phyloP scores from a whole-genome alignment of 202 grass and related monocot species.

The Setaria italica region DNA sequence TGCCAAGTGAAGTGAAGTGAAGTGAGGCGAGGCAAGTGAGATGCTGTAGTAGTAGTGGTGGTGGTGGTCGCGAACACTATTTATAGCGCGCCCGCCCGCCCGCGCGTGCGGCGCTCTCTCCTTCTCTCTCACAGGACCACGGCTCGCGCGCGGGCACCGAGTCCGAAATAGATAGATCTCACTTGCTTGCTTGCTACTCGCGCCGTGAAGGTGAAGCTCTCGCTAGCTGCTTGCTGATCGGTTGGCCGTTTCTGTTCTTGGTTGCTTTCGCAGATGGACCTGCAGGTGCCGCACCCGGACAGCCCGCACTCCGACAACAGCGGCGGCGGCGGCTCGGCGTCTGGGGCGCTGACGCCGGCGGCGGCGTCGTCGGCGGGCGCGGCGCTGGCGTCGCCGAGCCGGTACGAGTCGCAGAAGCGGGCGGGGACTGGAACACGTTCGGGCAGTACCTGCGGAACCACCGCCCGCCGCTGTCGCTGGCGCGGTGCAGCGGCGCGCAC shows the following conservation, averaged over 20 bases:
- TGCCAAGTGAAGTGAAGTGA: conserved; percentile 13
- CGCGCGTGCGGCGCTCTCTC: background rate
- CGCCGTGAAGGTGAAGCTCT: background rate
- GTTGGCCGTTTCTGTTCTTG: conserved; percentile 9
- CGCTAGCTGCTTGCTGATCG: conserved; percentile 25
- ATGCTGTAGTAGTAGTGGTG: background rate
- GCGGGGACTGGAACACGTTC: conserved; percentile 99
- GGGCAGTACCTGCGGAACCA: conserved; percentile 96
- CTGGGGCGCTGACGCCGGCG: too few relatives aligned
- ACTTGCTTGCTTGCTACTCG: background rate
- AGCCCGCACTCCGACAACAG: conserved; percentile 72
- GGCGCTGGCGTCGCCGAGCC: conserved; percentile 58
- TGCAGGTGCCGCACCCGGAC: conserved; percentile 60
- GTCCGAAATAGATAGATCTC: conserved; percentile 66
- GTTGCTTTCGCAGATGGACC: conserved; percentile 50
- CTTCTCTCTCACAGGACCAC: conserved; percentile 60
- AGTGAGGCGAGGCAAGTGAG: conserved; percentile 14
- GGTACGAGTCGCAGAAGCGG: conserved; percentile 96
- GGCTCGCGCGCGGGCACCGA: conserved; percentile 41
- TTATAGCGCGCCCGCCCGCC: conserved; percentile 33
- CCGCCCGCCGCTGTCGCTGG: conserved; percentile 77
- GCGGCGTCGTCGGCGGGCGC: background rate
- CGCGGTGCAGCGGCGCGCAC: conserved; percentile 91
- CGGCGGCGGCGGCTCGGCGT: background rate
- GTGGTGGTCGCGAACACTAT: conserved; percentile 37